A percentile compares a stretch with the other conserved stretches of the same genome.
These are phyloP conservation scores for Rhynchospora tenuis DNA, from an alignment of 176 grass and related monocot genomes.

Conservation along the genomic window DNA sequence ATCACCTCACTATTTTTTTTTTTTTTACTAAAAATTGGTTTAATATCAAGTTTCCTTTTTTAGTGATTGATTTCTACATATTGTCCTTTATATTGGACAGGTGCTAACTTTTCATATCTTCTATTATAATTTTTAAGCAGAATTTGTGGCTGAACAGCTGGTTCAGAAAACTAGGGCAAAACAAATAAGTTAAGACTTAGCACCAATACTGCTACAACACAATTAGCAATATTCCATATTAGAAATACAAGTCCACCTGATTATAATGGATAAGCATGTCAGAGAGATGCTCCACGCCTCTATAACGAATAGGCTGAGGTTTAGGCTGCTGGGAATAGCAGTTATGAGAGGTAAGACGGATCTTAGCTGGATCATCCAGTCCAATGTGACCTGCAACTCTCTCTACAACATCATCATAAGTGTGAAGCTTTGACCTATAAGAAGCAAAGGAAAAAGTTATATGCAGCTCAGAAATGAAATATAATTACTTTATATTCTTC, in stretches of 20 bases:
- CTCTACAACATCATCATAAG: conserved; percentile 90
- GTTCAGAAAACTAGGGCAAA: not conserved
- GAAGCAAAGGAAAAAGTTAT: not conserved
- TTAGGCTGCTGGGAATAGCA: conserved; percentile 98
- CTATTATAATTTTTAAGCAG: not conserved
- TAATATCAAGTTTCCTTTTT: not conserved
- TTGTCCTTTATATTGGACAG: not conserved
- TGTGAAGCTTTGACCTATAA: conserved; percentile 79
- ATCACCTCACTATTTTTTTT: not conserved
- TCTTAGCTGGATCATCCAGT: conserved; percentile 83
- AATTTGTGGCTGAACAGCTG: not conserved
- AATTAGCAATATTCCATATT: not conserved
- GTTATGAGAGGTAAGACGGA: conserved; percentile 87
- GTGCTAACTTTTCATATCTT: not conserved
- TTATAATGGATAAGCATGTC: conserved; percentile 96
- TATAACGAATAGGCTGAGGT: conserved; percentile 79
- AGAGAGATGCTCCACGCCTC: conserved; percentile 68
- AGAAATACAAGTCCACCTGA: conserved; percentile 41
- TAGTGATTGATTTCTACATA: not conserved
- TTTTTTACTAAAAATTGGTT: not conserved
- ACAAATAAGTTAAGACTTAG: not conserved
- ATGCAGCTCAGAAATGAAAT: conserved; percentile 6
- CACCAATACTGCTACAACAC: not conserved
- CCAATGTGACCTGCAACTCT: conserved; percentile 58
- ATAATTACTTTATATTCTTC: not conserved